Percentiles rank a stretch among this genome's conserved stretches.
phyloP scores from a whole-genome alignment of 2,329 filamentous ascomycete species.

The Didymella segeticola region DNA sequence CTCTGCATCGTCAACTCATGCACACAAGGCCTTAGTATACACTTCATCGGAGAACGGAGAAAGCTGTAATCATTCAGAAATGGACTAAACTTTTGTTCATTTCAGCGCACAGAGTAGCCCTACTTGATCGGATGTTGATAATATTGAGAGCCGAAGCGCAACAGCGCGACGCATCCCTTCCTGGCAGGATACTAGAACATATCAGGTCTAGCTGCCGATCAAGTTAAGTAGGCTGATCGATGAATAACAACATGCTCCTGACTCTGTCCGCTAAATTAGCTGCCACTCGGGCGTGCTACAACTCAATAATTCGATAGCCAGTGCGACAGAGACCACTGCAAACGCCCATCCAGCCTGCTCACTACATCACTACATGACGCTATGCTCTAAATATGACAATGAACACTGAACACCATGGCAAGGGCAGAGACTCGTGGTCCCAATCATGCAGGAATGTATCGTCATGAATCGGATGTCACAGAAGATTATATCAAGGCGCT shows the following conservation, averaged over 20 bases:
- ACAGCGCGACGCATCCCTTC: not conserved
- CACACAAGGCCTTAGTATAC: too few relatives aligned
- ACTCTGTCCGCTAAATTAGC: not conserved
- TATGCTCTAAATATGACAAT: not conserved
- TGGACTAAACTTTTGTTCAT: too few relatives aligned
- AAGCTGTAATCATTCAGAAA: too few relatives aligned
- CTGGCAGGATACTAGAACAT: not conserved
- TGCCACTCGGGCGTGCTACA: not conserved
- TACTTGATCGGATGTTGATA: too few relatives aligned
- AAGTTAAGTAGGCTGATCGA: not conserved
- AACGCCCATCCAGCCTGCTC: not conserved
- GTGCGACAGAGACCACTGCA: not conserved
- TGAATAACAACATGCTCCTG: not conserved
- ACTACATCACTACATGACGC: conserved; percentile 1
- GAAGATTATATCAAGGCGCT: conserved; percentile 1
- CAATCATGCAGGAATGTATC: conserved; percentile 11
- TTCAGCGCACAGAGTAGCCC: too few relatives aligned
- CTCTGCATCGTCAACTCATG: too few relatives aligned
- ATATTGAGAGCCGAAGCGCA: not conserved
- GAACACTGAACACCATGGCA: conserved; percentile 4
- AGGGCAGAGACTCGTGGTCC: conserved; percentile 8
- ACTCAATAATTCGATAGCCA: not conserved
- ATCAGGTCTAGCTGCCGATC: not conserved
- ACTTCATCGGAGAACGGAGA: too few relatives aligned
- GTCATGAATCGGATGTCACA: not conserved